Conservation (phyloP, 169 alveolate species). For the Perkinsus marinus region DNA sequence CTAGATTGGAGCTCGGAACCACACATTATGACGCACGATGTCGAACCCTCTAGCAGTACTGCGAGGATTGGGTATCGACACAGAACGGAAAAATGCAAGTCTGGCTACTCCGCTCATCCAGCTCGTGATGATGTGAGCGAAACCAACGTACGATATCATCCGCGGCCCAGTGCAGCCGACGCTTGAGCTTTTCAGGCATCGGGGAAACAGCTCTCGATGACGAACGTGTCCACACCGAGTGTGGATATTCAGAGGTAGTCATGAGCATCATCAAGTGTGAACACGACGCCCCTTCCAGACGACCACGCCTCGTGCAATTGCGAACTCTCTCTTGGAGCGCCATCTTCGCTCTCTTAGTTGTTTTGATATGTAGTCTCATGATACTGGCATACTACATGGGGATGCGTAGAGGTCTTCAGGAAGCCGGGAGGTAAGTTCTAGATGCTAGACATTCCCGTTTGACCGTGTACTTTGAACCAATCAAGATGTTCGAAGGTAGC, state of each 20-base stretch:
- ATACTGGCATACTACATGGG: background rate
- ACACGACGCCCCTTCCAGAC: background rate
- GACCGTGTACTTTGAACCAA: no score
- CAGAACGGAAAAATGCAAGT: background rate
- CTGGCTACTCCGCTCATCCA: no score
- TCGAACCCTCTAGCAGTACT: background rate
- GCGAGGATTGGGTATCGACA: background rate
- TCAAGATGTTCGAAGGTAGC: no score
- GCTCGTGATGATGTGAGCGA: no score
- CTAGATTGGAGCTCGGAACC: background rate
- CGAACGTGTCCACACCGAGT: no score
- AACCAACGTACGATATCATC: no score
- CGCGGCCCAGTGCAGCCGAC: no score
- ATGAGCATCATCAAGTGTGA: no score
- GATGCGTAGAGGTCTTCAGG: background rate
- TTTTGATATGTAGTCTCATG: background rate
- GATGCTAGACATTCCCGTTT: background rate
- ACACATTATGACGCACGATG: background rate
- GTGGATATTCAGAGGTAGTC: no score
- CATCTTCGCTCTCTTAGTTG: background rate
- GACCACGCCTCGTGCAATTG: background rate
- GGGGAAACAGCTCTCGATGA: no score
- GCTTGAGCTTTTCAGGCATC: no score
- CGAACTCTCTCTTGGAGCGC: background rate
- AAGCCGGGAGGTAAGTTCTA: background rate